Evolutionary conservation across 2,329 filamentous ascomycete species (phyloP), one percentile per base, ranked within the genome.

Genomic region (Botryotinia globosa): DNA sequence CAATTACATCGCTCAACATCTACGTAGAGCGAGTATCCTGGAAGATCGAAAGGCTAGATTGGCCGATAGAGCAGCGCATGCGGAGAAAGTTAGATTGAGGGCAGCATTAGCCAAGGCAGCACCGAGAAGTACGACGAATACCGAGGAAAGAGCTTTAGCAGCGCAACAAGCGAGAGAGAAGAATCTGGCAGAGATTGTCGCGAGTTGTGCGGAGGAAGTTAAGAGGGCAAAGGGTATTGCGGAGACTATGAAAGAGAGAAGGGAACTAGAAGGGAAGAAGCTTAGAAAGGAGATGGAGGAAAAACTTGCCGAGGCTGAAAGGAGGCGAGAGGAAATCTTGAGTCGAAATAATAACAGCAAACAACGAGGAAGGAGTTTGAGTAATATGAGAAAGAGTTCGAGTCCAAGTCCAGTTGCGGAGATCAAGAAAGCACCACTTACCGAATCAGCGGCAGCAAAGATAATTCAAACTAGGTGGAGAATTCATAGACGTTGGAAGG

Each of bases 141-240:
- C 90, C 62, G 92, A 95, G 80, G 92, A 94, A 81, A 87, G 91
- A 68, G 92, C 92, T 5, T 83, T 94, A 73, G 93, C 93, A 9
- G 93, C 92, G 8, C 90, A 94, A 75, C 88, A 93, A 76, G 91
- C 92, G 1, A 87, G 93, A 73, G 92, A 95, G 83, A 91, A 91
- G 77, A 93, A 94, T 77, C 83, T 96, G 29, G 92, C 92, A 14
- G 92, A 94, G 80, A 94, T 95, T 61, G 92, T 93, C 6, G 91
- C 92, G 66, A 87, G 89, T 74, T 95, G 93, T 79, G 93, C 93
- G 32, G 92, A 94, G 81, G 93, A 96, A 80, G 93, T 96, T 25
- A 90, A 92, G 80, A 87, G 92, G 75, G 92, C 92, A 69, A 95
- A 95, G 84, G 91, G 92, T 68, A 87, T 94, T n/a, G 92, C 92